These are phyloP conservation scores for Scheffersomyces stipitis DNA, from an alignment of 805 yeast species.

Conservation along the genomic window DNA sequence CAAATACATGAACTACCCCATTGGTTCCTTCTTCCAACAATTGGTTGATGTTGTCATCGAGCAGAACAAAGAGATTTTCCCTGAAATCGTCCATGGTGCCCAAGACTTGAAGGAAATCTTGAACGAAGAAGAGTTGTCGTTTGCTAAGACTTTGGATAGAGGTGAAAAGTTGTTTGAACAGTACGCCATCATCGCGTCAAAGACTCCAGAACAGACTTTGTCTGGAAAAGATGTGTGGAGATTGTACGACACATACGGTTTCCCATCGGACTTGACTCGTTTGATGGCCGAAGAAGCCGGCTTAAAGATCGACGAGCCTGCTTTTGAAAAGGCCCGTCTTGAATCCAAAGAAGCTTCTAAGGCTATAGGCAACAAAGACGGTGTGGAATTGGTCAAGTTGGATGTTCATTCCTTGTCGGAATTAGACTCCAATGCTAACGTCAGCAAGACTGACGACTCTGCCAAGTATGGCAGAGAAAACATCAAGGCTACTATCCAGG, in stretches of 20 bases:
- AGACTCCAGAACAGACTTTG: slow-evolving; percentile 70
- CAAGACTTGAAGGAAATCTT: slow-evolving; percentile 82
- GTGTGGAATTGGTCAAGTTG: slow-evolving; percentile 65
- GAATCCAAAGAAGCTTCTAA: slow-evolving; percentile 94
- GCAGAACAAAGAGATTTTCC: slow-evolving; percentile 86
- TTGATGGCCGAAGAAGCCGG: slow-evolving; percentile 99
- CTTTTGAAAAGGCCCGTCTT: slow-evolving; percentile 85
- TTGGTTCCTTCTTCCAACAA: slow-evolving; percentile 89
- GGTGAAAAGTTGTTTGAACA: slow-evolving; percentile 96
- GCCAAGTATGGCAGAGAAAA: slow-evolving; percentile 74
- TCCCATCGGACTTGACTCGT: slow-evolving; percentile 97
- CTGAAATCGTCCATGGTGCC: slow-evolving; percentile 77
- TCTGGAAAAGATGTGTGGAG: slow-evolving; percentile 98
- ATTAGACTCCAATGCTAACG: slow-evolving; percentile 55
- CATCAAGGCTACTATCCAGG: slow-evolving; percentile 66
- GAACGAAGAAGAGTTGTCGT: slow-evolving; percentile 94
- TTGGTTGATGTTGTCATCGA: slow-evolving; percentile 90
- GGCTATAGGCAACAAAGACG: slow-evolving; percentile 66
- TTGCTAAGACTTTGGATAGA: slow-evolving; percentile 92
- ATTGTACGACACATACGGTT: slow-evolving; percentile 96
- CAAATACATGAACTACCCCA: slow-evolving; percentile 93
- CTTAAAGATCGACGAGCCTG: slow-evolving; percentile 85
- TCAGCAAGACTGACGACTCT: slow-evolving; percentile 82
- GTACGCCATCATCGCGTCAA: slow-evolving; percentile 81
- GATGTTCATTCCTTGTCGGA: slow-evolving; percentile 88